Evolutionary conservation across 192 early-diverging fungal genomes (phyloP), one percentile per base, ranked within the genome.

Genomic region (Oehlia diaphana): DNA sequence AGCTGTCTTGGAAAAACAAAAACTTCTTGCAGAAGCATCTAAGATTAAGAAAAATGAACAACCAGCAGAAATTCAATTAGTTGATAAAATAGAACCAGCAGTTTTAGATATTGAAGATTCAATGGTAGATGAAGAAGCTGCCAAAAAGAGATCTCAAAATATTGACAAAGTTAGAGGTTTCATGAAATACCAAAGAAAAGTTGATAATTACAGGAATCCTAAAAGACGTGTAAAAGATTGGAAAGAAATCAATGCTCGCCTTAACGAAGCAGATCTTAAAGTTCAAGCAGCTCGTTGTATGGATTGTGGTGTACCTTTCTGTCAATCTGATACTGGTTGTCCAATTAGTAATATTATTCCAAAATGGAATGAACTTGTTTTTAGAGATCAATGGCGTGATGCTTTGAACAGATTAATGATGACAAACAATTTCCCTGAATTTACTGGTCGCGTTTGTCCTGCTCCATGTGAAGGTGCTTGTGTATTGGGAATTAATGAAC

Each of bases 351-450:
- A 99, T 88, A 92, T 99, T 67, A 98, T 99, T 80, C 98, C 98
- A 72, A 97, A 97, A 88, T 99, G 96, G 96, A 99, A 99, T 85
- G 97, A 99, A 67, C 88, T 99, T 21, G 93, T 99, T 37, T 99
- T 94, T 90, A 93, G 93, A 84, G 89, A 97, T 87, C 94, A 97
- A 83, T 99, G 98, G 98, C 89, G 93, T 83, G 96, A 96, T 12
- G 98, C 98, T 19, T 90, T 97, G 47, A 92, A 95, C 77, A 93
- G 98, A 47, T 88, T 99, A 74, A 86, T 96, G 78, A 92, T 97
- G 88, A 99, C 98, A 79, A 98, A 97, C 90, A 99, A 99, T 89
- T 99, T 99, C 90, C 98, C 98, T 66, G 98, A 99, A 87, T 99
- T 99, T 85, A 99, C 98, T 64, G 98, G 98, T 64, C 94, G 98